These are phyloP conservation scores for Bacidia rubella DNA, from an alignment of 495 filamentous ascomycete genomes.

Conservation along the genomic window DNA sequence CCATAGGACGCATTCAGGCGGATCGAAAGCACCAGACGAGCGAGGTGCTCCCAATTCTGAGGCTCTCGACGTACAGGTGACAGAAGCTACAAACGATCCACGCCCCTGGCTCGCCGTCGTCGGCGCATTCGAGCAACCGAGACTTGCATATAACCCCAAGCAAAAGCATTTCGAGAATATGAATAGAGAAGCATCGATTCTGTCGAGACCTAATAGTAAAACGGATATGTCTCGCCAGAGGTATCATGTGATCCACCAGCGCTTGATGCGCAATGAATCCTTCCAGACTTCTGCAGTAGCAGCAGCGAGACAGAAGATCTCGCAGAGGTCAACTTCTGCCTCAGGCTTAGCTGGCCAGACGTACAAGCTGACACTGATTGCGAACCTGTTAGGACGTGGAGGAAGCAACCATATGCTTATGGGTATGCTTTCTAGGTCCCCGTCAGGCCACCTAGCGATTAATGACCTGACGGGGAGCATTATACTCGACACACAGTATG, in stretches of 20 bases:
- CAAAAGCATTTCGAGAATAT: constrained; percentile 85
- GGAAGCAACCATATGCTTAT: constrained; percentile 77
- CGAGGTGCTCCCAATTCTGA: too few relatives aligned
- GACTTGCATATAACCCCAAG: constrained; percentile 65
- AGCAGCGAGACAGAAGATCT: constrained; percentile 19
- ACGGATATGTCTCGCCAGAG: constrained; percentile 76
- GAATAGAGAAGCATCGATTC: constrained; percentile 54
- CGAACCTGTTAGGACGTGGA: constrained; percentile 82
- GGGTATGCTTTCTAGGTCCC: constrained; percentile 66
- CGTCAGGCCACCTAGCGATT: constrained; percentile 70
- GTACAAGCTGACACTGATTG: constrained; percentile 83
- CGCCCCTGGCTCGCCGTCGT: constrained; percentile 68
- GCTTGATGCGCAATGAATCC: constrained; percentile 79
- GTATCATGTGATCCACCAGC: constrained; percentile 80
- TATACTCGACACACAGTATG: constrained; percentile 66
- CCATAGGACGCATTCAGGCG: not conserved
- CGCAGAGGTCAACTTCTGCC: constrained; percentile 43
- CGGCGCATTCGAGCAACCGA: constrained; percentile 73
- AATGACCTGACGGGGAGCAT: constrained; percentile 81
- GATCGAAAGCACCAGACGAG: too few relatives aligned
- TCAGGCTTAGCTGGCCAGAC: constrained; percentile 40
- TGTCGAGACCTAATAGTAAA: constrained; percentile 70
- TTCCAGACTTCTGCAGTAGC: constrained; percentile 55
- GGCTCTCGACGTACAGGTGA: too few relatives aligned
- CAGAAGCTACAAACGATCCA: constrained; percentile 43